Base-by-base conservation (phyloP, 2,329 filamentous ascomycete species). In the Fusarium sp. region DNA sequence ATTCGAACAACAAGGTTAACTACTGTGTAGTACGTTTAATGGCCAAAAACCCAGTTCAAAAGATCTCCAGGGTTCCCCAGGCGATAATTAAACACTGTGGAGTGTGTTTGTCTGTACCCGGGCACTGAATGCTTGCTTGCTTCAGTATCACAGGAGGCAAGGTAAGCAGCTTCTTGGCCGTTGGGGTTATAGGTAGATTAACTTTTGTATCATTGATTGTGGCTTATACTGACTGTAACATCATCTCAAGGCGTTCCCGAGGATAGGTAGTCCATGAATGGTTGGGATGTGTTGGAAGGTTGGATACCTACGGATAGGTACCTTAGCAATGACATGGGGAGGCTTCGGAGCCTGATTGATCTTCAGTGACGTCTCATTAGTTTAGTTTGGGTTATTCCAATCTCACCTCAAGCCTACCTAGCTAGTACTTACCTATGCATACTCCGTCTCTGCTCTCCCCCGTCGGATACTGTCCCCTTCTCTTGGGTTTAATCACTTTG, bases 261-360 rank as follows among this genome's bases (percentile, higher is more conserved):
- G 50, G 51, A 66, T 51, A 36, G 34, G 34, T 36, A 45, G 60
- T 51, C 51, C 41, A 69, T 36, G 55, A 28, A 22, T 39, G 34
- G 51, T 36, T 24, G 30, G 48, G 48, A 38, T 26, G 32, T 36
- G 32, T 26, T 36, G 50, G 32, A 52, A 36, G 50, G 32, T 26
- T 52, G 50, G 32, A 54, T 36, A 34, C 32, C 32, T 34, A 30
- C 30, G 30, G 30, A 30, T 30, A 34, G 32, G 32, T 34, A 34
- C 26, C 26, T 26, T 34, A 54, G 20, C 6, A 54, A 55, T 55
- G 32, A 59, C 42, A 51, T 66, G 54, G 74, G 66, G 30, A 55
- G 70, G 69, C 73, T 75, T 71, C 54, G 72, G 72, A 77, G 69
- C 75, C 67, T 72, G 71, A 51, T 74, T 77, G 74, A 78, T 78